Evolutionary conservation across 169 alveolate genomes (phyloP).

Genomic region (Plasmodium inui): DNA sequence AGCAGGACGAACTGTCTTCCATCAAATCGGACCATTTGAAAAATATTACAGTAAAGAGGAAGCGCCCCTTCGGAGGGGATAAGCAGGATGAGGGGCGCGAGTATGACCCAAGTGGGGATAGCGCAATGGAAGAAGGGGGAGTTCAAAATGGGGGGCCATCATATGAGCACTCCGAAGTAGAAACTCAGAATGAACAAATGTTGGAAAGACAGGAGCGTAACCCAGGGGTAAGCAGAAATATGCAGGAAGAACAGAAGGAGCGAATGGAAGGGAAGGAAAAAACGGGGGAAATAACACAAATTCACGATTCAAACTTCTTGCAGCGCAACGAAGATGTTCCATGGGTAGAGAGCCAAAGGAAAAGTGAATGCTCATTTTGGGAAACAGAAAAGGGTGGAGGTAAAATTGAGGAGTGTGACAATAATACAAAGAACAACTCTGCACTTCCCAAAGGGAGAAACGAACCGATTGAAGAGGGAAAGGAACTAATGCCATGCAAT

Average conservation of each 20-base stretch:
- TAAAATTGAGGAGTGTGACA: not conserved
- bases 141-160: not conserved
- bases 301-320: not conserved
- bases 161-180: not conserved
- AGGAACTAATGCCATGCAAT: not conserved
- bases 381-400: not conserved
- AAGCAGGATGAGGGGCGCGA: not conserved
- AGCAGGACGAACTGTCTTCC: slow-evolving; percentile 4
- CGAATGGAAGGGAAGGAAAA: not conserved
- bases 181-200: not conserved
- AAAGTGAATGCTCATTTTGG: not conserved
- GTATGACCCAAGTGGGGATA: not conserved
- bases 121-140: not conserved
- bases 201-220: not conserved
- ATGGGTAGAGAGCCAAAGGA: not conserved
- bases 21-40: not conserved
- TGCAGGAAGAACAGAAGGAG: not conserved
- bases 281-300: not conserved
- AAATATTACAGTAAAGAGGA: slow-evolving; percentile 7
- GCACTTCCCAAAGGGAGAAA: not conserved
- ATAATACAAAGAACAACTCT: not conserved
- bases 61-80: not conserved
- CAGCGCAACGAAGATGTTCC: not conserved
- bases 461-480: not conserved
- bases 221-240: not conserved